Percentiles rank a stretch among this genome's conserved stretches.
Evolutionary conservation across 1,284 basidiomycete species (phyloP).

Genomic region (Ganoderma leucocontextum): DNA sequence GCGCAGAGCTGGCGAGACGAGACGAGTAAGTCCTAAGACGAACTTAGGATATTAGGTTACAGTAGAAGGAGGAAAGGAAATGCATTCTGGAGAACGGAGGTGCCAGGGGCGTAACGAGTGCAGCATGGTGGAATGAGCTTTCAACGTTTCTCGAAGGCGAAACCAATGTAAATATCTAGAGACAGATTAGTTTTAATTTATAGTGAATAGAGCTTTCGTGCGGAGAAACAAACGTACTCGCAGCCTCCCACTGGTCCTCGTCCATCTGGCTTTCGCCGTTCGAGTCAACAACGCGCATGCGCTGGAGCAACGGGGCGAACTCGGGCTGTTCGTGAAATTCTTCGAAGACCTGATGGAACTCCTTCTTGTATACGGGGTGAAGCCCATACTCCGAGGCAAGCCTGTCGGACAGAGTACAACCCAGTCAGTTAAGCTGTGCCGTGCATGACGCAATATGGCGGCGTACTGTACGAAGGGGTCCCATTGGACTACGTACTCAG

Average conservation of each 20-base stretch:
- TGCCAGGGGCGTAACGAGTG: background rate
- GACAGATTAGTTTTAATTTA: conserved; percentile 6
- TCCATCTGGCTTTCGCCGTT: conserved; percentile 91
- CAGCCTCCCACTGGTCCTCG: conserved; percentile 94
- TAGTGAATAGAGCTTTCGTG: background rate
- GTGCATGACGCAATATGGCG: conserved; percentile 3
- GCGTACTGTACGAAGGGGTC: conserved; percentile 88
- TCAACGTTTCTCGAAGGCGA: conserved; percentile 35
- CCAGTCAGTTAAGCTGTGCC: background rate
- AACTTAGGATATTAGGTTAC: conserved; percentile 7
- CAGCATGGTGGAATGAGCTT: background rate
- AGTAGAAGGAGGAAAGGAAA: background rate
- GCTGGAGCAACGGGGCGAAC: conserved; percentile 79
- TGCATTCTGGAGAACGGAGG: background rate
- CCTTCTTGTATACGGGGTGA: conserved; percentile 79
- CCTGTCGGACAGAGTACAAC: conserved; percentile 49
- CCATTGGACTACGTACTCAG: conserved; percentile 97
- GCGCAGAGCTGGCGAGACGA: background rate
- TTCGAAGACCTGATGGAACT: conserved; percentile 88
- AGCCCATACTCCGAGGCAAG: conserved; percentile 88
- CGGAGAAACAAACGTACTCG: conserved; percentile 70
- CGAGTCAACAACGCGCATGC: conserved; percentile 89
- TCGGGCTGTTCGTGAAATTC: conserved; percentile 82
- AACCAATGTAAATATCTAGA: conserved; percentile 71
- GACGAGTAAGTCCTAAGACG: background rate